Conservation (phyloP, 2,329 filamentous ascomycete genomes). For the Venturia oleaginea region DNA sequence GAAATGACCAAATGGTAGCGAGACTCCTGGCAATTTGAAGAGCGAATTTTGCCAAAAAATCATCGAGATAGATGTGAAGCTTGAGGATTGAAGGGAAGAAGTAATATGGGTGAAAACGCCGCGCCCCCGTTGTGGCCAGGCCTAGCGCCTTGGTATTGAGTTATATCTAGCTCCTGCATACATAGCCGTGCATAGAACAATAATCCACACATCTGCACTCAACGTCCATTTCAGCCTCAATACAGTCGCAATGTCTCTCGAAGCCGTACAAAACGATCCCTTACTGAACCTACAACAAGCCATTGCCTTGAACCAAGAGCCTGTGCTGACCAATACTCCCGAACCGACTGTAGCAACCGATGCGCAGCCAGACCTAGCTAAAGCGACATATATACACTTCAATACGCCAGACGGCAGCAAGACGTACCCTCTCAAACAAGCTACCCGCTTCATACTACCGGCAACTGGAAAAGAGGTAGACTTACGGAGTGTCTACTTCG, state of each 20-base stretch:
- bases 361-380: constrained; percentile 52
- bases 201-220: too few relatives aligned
- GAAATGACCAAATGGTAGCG: not conserved
- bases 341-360: constrained; percentile 55
- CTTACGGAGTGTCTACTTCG: constrained; percentile 90
- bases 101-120: not conserved
- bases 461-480: constrained; percentile 63
- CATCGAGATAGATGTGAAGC: not conserved
- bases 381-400: constrained; percentile 57
- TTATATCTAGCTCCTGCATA: too few relatives aligned
- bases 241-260: constrained; percentile 23
- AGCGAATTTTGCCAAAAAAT: not conserved
- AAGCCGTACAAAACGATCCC: constrained; percentile 53
- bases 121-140: not conserved
- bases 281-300: constrained; percentile 76
- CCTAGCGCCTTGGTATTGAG: too few relatives aligned
- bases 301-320: constrained; percentile 60
- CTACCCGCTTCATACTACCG: constrained; percentile 66
- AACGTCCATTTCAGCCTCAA: not conserved
- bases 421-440: constrained; percentile 53
- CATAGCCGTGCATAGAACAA: too few relatives aligned
- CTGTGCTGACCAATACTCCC: constrained; percentile 64
- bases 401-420: constrained; percentile 18
- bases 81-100: not conserved
- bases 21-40: not conserved